Base-by-base conservation (phyloP, 179 eudicot genomes). In the Nepenthes alata region DNA sequence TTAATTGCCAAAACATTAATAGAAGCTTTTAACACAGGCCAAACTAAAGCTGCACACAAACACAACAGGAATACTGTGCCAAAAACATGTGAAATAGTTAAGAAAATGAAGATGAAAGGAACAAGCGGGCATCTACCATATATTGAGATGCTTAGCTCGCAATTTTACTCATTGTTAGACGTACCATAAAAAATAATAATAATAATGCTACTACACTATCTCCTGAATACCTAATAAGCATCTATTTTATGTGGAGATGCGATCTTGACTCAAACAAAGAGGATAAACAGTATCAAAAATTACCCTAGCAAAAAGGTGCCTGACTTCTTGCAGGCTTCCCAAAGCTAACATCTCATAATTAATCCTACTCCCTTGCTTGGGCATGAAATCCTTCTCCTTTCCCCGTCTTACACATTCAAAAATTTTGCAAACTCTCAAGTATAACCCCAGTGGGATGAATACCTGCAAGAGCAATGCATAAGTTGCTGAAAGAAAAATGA, bases 211-310 rank as follows among this genome's bases (percentile, higher is more conserved):
- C 55, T 10, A 41, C 45, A 4, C 45, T 7, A 41, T 41, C 45
- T 41, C 45, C 8, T 41, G 45, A 7, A 25, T 41, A 4, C 8
- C 45, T 41, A 1, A 41, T 7, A 41, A 41, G 45, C 45, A 41
- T 13, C 10, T n/a, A 15, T 7, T 47, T 65, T 56, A 66, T 48
- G 39, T 15, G 48, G 12, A 49, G 13, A 37, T 68, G 9, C 50
- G 60, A 60, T 55, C 67, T 15, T 38, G 56, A 60, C 59, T 55
- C 0, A 59, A 61, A 67, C 48, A 48, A 41, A 71, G 34, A 6
- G 95, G 93, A 70, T 76, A 83, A 36, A 86, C 58, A n/a, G 93
- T 78, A 70, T 87, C 94, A 60, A 83, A 84, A 54, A 85, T 83
- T 39, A 85, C 72, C 71, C 94, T 82, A 1, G 95, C 90, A 77